phyloP scores from a whole-genome alignment of 768 basidiomycete species.

The Harrya chromipes region DNA sequence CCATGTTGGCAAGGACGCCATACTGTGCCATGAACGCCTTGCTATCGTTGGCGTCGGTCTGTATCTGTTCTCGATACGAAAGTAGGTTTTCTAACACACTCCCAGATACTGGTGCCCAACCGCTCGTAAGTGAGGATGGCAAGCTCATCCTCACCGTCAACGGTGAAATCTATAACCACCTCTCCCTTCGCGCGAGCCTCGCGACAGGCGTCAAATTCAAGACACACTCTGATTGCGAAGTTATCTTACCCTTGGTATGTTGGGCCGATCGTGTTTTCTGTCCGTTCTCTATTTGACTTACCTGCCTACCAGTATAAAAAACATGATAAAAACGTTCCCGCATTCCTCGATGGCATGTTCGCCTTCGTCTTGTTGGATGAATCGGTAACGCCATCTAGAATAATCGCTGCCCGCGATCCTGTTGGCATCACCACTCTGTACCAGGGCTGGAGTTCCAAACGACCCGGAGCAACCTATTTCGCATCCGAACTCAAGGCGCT shows the following conservation, averaged over 20 bases:
- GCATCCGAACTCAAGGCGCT: constrained; percentile 95
- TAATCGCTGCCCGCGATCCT: constrained; percentile 96
- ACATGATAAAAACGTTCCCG: constrained; percentile 72
- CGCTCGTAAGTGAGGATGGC: constrained; percentile 82
- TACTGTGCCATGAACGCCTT: constrained; percentile 93
- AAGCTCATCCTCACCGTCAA: constrained; percentile 88
- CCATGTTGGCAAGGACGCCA: constrained; percentile 74
- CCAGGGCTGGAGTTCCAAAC: constrained; percentile 87
- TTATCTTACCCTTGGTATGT: constrained; percentile 85
- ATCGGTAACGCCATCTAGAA: constrained; percentile 79
- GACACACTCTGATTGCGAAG: constrained; percentile 97
- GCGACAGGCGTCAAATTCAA: constrained; percentile 76
- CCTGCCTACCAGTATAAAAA: constrained; percentile 66
- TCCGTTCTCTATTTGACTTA: neutral
- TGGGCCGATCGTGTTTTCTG: constrained; percentile 17
- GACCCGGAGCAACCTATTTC: constrained; percentile 84
- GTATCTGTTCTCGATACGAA: constrained; percentile 21
- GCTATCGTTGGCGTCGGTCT: constrained; percentile 97
- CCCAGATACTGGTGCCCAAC: constrained; percentile 94
- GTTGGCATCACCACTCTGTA: constrained; percentile 99
- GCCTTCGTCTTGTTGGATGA: constrained; percentile 96
- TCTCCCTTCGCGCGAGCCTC: constrained; percentile 67
- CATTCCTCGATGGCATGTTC: constrained; percentile 95
- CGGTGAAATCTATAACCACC: constrained; percentile 98
- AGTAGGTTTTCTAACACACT: neutral